phyloP scores from a whole-genome alignment of 2,329 filamentous ascomycete species.

The Rutstroemia sp. region DNA sequence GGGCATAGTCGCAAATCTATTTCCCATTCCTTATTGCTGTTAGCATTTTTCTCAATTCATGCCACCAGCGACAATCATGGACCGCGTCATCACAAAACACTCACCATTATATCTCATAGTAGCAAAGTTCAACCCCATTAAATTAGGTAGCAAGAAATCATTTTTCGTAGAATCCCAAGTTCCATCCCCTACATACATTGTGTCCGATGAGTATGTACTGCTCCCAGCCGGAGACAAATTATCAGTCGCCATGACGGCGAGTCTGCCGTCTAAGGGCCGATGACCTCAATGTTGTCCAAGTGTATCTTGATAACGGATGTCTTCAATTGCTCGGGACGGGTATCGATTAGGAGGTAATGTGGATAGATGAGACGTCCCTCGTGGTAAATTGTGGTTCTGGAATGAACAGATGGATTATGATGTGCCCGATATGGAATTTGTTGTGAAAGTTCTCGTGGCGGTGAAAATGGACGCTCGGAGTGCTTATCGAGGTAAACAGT shows the following conservation, averaged over 20 bases:
- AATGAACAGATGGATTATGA: background rate
- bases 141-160: conserved; percentile 69
- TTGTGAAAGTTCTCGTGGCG: background rate
- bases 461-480: background rate
- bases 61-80: conserved; percentile 10
- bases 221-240: conserved; percentile 51
- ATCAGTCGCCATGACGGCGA: conserved; percentile 26
- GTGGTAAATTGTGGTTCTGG: background rate
- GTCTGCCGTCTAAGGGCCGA: conserved; percentile 14
- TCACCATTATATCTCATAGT: conserved; percentile 80
- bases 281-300: background rate
- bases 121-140: conserved; percentile 69
- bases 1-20: conserved; percentile 61
- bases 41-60: background rate
- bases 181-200: conserved; percentile 72
- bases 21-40: conserved; percentile 57
- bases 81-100: conserved; percentile 12
- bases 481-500: conserved; percentile 6
- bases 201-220: conserved; percentile 65
- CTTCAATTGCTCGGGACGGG: background rate
- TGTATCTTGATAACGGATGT: background rate
- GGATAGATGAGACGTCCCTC: background rate
- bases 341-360: background rate
- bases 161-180: conserved; percentile 77
- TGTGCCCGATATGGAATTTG: background rate